Evolutionary conservation across 1,139 yeast species (phyloP), one percentile per base, ranked within the genome.

Genomic region (Lodderomyces parapsilosis): DNA sequence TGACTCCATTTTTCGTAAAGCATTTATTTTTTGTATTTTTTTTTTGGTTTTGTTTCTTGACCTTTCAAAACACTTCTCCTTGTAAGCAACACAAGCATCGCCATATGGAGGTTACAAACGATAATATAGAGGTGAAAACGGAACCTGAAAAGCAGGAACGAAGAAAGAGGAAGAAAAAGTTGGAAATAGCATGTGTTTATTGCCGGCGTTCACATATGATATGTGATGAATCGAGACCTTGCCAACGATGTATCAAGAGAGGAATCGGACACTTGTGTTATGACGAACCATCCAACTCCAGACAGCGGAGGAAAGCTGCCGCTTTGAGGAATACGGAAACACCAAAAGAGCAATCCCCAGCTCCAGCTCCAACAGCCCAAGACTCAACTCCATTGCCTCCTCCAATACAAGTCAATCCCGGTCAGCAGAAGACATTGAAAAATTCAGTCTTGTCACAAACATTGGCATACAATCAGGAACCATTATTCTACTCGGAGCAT

Each of bases 181-280:
- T 79, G 24, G 79, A 70, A 24, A 69, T 76, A 46, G 96, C 98
- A 0, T 91, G 98, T 66, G 87, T 91, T 2, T 91, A 88, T 59
- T 91, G 98, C 58, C 77, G 97, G 39, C 71, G 98, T 39, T 88
- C 96, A 1, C 98, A 91, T 61, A 89, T 91, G 94, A 87, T 90
- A 25, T 91, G 98, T 65, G 96, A 90, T 59, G 85, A 81, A 35
- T 70, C 80, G 11, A 71, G 97, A 46, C 98, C 98, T 1, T 91
- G 98, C 60, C 79, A 83, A 42, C 69, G 97, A 42, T 91, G 98
- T 63, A 76, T 90, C 17, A 88, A 87, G 60, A 71, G 98, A 50
- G 89, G 88, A 35, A 91, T 91, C 37, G 94, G 94, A 6, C 96
- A 90, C 62, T 64, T 91, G 34, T 91, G 98, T 57, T 88, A 83